Conservation (phyloP, 2,329 filamentous ascomycete species). For the Colletotrichum navitas region DNA sequence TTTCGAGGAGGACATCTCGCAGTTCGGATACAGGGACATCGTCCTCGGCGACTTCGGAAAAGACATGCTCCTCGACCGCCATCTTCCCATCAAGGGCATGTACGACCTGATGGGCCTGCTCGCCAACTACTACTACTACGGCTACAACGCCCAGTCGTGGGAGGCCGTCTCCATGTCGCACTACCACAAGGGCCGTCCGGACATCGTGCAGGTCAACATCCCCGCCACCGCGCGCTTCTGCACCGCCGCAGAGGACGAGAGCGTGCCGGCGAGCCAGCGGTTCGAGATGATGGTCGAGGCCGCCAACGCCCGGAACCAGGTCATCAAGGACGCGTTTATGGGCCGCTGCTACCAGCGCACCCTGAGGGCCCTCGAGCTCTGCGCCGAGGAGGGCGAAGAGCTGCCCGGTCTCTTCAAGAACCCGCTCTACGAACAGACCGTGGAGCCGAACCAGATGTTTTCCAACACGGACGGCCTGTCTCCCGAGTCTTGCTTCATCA, state of each 20-base stretch:
- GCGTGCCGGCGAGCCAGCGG: not conserved
- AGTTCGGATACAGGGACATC: constrained; percentile 34
- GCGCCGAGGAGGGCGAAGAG: constrained; percentile 13
- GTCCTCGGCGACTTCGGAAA: constrained; percentile 35
- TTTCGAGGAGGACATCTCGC: constrained; percentile 23
- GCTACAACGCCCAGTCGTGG: constrained; percentile 43
- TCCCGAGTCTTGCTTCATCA: constrained; percentile 14
- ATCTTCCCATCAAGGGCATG: constrained; percentile 40
- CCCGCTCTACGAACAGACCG: constrained; percentile 12
- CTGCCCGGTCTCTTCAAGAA: not conserved
- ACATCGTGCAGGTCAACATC: constrained; percentile 43
- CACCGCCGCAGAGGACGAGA: constrained; percentile 22
- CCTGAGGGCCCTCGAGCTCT: constrained; percentile 15
- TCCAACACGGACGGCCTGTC: constrained; percentile 10
- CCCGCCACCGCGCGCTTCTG: constrained; percentile 42
- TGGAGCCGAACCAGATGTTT: constrained; percentile 12
- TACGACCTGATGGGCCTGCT: constrained; percentile 44
- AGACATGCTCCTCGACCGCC: constrained; percentile 17
- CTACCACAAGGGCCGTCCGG: constrained; percentile 44
- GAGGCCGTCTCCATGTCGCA: constrained; percentile 44
- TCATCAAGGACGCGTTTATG: constrained; percentile 10
- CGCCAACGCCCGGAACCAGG: constrained; percentile 7
- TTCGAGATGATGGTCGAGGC: constrained; percentile 8
- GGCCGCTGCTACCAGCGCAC: constrained; percentile 17
- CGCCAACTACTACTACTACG: constrained; percentile 44